These are phyloP conservation scores for Colletotrichum sojae DNA, from an alignment of 2,329 filamentous ascomycete genomes.

Conservation along the genomic window DNA sequence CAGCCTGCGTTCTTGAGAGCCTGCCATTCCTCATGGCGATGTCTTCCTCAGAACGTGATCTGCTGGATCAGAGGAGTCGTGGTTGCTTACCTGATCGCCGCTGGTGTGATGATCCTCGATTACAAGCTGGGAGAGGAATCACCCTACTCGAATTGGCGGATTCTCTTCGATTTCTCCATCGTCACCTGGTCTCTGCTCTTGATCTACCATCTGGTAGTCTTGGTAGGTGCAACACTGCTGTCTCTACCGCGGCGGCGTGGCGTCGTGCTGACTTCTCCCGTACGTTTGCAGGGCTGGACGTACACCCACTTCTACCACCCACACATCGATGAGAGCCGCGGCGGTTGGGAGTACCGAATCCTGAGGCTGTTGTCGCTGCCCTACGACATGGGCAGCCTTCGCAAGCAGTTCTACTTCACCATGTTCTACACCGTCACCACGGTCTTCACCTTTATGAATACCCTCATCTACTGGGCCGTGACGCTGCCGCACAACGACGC, in stretches of 20 bases:
- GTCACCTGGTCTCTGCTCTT: conserved; percentile 60
- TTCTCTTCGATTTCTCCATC: conserved; percentile 65
- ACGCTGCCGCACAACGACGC: conserved; percentile 50
- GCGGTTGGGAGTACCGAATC: conserved; percentile 53
- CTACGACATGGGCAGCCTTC: conserved; percentile 55
- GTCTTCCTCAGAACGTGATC: conserved; percentile 61
- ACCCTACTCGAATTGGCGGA: conserved; percentile 55
- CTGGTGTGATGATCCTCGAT: conserved; percentile 58
- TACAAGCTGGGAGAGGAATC: conserved; percentile 61
- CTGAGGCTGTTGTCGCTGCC: conserved; percentile 62
- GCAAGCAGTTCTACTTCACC: conserved; percentile 63
- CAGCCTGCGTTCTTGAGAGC: conserved; percentile 67
- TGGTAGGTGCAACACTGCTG: conserved; percentile 54
- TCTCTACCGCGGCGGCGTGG: background rate
- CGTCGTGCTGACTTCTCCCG: background rate
- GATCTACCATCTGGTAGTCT: conserved; percentile 61
- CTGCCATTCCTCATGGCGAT: conserved; percentile 66
- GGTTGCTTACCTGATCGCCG: conserved; percentile 59
- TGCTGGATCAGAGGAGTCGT: conserved; percentile 59
- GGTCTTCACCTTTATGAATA: conserved; percentile 65
- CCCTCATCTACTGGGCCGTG: conserved; percentile 64
- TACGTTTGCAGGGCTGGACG: conserved; percentile 61
- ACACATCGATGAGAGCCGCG: conserved; percentile 54
- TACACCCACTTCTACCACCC: conserved; percentile 66
- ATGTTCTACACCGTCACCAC: conserved; percentile 63